Evolutionary conservation across 1,284 basidiomycete genomes (phyloP).

Genomic region (Microbotryum intermedium): DNA sequence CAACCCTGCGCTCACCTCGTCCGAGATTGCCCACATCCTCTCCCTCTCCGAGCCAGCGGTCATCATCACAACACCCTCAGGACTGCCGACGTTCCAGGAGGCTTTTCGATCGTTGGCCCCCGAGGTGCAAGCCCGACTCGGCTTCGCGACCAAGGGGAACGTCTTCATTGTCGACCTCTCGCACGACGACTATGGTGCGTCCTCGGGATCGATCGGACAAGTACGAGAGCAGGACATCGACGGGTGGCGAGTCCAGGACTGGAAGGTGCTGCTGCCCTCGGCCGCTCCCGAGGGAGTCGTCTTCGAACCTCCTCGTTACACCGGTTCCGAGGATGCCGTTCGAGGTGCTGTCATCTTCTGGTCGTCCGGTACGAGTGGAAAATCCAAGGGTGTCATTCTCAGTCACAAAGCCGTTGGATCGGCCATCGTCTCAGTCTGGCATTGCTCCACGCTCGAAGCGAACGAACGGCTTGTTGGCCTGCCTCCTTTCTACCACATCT

Average conservation of each 20-base stretch:
- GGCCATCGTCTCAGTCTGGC: conserved; percentile 35
- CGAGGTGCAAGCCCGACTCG: conserved; percentile 8
- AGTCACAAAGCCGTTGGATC: conserved; percentile 36
- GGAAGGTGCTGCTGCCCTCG: conserved; percentile 26
- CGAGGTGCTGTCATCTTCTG: conserved; percentile 37
- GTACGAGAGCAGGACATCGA: background rate
- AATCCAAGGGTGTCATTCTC: conserved; percentile 40
- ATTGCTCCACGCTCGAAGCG: conserved; percentile 27
- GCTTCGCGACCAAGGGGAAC: conserved; percentile 18
- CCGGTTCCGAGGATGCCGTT: conserved; percentile 12
- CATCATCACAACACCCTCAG: conserved; percentile 34
- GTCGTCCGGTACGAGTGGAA: conserved; percentile 40
- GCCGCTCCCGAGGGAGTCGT: background rate
- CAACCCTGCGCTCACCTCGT: conserved; percentile 38
- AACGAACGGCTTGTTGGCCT: conserved; percentile 38
- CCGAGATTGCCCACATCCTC: conserved; percentile 40
- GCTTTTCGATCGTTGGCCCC: conserved; percentile 18
- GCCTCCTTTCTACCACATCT: conserved; percentile 38
- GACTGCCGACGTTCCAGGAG: conserved; percentile 19
- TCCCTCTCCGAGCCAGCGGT: conserved; percentile 37
- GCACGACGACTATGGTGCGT: conserved; percentile 31
- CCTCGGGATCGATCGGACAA: background rate
- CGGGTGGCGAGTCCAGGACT: conserved; percentile 19
- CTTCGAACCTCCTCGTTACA: conserved; percentile 24
- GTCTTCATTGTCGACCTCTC: conserved; percentile 32